Conservation (phyloP, 805 yeast genomes). For the Tetrapisispora nanseiensis region DNA sequence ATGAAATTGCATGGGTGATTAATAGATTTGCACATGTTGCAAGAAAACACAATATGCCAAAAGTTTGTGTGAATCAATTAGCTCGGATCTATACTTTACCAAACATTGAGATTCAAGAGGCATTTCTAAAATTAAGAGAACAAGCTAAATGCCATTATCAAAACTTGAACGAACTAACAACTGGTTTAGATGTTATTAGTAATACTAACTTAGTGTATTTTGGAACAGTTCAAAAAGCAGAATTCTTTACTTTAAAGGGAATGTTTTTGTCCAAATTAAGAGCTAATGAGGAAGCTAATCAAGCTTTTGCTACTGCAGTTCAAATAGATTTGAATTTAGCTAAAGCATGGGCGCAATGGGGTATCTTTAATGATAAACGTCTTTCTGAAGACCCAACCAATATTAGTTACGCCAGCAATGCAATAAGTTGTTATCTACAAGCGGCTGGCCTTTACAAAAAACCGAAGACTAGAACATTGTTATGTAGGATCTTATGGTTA, state of each 20-base stretch:
- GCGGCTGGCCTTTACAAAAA: conserved; percentile 96
- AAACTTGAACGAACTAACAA: conserved; percentile 78
- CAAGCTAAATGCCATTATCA: conserved; percentile 97
- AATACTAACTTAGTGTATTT: conserved; percentile 93
- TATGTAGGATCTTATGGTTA: conserved; percentile 89
- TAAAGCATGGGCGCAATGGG: conserved; percentile 99
- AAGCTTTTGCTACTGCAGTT: conserved; percentile 95
- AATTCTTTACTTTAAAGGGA: conserved; percentile 93
- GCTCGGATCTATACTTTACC: conserved; percentile 93
- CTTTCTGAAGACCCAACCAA: conserved; percentile 77
- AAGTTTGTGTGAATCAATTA: conserved; percentile 86
- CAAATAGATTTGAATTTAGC: conserved; percentile 90
- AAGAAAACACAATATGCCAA: conserved; percentile 91
- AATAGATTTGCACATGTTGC: conserved; percentile 98
- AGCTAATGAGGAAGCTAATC: conserved; percentile 90
- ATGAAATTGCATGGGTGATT: conserved; percentile 98
- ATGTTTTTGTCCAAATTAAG: conserved; percentile 91
- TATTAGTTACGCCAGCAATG: conserved; percentile 79
- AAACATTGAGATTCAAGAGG: conserved; percentile 96
- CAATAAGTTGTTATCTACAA: conserved; percentile 89
- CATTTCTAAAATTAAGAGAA: conserved; percentile 87
- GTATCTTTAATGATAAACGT: conserved; percentile 82
- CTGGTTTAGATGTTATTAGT: conserved; percentile 93
- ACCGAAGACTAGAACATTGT: conserved; percentile 76
- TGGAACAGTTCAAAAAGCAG: conserved; percentile 97